Base-by-base conservation (phyloP, 75 land plant genomes). In the Gnetum montanum region DNA sequence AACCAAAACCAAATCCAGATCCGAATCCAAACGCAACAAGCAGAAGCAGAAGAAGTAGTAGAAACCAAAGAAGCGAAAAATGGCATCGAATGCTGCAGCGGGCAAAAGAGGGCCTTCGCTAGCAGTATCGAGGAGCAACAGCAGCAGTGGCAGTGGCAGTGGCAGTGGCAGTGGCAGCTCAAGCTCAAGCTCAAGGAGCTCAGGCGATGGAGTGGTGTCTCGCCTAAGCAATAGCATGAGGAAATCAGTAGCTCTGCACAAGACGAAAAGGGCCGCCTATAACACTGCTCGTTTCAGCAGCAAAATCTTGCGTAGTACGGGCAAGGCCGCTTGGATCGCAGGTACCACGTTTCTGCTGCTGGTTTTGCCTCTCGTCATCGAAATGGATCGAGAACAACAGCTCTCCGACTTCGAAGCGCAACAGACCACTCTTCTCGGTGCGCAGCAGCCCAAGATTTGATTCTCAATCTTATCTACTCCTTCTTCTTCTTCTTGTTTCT, bases 331-430 rank as follows among this genome's bases (percentile, higher is more conserved):
- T 13, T 87, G 92, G 92, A 83, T 87, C 46, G 81, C 78, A 23
- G 92, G 84, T 8, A 87, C 92, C 30, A 73, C 92, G 31, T 83
- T 84, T 65, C 65, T 83, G 59, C 47, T 87, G 12, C 70, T 87
- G 51, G 92, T 77, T 27, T 78, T 87, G 15, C 87, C 92, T 0
- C 66, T 89, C 47, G 79, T 89, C 59, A 85, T 89, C 55, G 91
- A 76, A 71, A 85, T 86, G 86, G 90, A 89, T 43, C 83, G 95
- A 19, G 94, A 89, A 66, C 77, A 71, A 70, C 86, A 85, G 86
- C 22, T 85, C 63, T 67, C 54, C 62, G 90, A 89, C 35, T 70
- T 82, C 27, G 95, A 89, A 75, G 43, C 72, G 51, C 95, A 89
- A 77, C 85, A 82, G 49, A 81, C 81, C 47, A 75, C 70, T 43